Conservation (phyloP, 2,329 filamentous ascomycete species). For the Fusarium armeniacum region DNA sequence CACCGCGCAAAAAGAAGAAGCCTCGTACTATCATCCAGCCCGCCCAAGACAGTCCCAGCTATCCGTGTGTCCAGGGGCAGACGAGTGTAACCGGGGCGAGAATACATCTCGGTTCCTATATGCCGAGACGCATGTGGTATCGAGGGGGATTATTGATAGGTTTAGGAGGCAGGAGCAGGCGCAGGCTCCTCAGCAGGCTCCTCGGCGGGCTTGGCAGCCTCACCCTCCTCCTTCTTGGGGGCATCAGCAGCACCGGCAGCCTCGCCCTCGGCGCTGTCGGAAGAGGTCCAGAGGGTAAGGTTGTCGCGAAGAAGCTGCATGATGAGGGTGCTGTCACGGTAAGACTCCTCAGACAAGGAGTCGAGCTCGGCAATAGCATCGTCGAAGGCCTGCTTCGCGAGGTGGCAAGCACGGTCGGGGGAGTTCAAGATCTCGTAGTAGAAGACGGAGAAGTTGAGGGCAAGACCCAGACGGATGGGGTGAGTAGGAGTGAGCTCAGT, state of each 20-base stretch:
- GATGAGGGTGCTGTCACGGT: conserved; percentile 98
- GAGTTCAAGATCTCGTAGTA: conserved; percentile 99
- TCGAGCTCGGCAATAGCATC: conserved; percentile 98
- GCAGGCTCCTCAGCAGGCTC: conserved; percentile 59
- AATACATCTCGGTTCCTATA: conserved; percentile 55
- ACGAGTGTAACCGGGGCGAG: conserved; percentile 50
- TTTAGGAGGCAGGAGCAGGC: conserved; percentile 67
- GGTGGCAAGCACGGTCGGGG: conserved; percentile 96
- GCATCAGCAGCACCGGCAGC: conserved; percentile 68
- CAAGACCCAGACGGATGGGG: conserved; percentile 97
- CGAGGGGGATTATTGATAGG: conserved; percentile 53
- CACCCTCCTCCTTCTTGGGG: conserved; percentile 72
- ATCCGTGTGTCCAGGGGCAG: conserved; percentile 51
- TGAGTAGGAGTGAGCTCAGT: conserved; percentile 97
- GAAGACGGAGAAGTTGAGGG: conserved; percentile 99
- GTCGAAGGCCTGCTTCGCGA: conserved; percentile 99
- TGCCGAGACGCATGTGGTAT: conserved; percentile 58
- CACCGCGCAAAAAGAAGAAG: conserved; percentile 53
- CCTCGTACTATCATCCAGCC: conserved; percentile 55
- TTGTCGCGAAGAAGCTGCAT: conserved; percentile 99
- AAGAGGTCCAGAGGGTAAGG: conserved; percentile 97
- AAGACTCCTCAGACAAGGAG: conserved; percentile 97
- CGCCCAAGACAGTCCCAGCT: conserved; percentile 53
- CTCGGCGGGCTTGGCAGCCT: conserved; percentile 58
- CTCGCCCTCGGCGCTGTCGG: conserved; percentile 86